Conservation (phyloP, 768 basidiomycete genomes). For the Leccinum pellstonianum region DNA sequence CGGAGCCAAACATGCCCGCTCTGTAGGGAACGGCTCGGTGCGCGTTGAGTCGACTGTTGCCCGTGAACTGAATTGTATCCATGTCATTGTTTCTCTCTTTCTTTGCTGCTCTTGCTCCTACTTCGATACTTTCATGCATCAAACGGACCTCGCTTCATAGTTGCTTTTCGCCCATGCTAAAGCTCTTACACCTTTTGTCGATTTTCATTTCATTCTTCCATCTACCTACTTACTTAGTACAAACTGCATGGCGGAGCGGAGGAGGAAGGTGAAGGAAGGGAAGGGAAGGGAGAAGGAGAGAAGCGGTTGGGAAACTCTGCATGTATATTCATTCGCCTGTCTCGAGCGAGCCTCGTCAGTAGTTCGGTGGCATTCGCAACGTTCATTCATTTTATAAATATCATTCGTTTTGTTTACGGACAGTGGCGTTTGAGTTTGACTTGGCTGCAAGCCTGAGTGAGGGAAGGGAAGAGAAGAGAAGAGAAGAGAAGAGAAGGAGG, state of each 20-base stretch:
- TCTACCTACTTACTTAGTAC: slow-evolving; percentile 5
- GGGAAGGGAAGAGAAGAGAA: not conserved
- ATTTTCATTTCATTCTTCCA: slow-evolving; percentile 3
- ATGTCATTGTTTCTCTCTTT: not conserved
- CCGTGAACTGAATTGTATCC: not conserved
- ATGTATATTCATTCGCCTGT: slow-evolving; percentile 11
- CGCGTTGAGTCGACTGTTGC: slow-evolving; percentile 16
- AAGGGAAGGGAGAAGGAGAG: not conserved
- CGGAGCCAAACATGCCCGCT: slow-evolving; percentile 63
- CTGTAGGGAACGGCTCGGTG: slow-evolving; percentile 50
- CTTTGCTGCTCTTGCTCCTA: not conserved
- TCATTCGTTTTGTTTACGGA: slow-evolving; percentile 22
- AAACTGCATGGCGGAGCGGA: not conserved
- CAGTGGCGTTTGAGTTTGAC: slow-evolving; percentile 9
- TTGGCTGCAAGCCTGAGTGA: not conserved
- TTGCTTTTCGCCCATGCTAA: slow-evolving; percentile 11
- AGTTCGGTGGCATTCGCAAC: slow-evolving; percentile 15
- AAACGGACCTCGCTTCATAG: not conserved
- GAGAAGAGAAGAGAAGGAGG: not conserved
- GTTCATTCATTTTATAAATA: slow-evolving; percentile 29
- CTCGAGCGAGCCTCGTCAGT: not conserved
- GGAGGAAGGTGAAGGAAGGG: not conserved
- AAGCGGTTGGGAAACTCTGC: not conserved
- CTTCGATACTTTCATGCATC: not conserved
- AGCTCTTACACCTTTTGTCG: slow-evolving; percentile 5